Evolutionary conservation across 495 filamentous ascomycete genomes (phyloP), one percentile per base, ranked within the genome.

Genomic region (Collariella sp.): DNA sequence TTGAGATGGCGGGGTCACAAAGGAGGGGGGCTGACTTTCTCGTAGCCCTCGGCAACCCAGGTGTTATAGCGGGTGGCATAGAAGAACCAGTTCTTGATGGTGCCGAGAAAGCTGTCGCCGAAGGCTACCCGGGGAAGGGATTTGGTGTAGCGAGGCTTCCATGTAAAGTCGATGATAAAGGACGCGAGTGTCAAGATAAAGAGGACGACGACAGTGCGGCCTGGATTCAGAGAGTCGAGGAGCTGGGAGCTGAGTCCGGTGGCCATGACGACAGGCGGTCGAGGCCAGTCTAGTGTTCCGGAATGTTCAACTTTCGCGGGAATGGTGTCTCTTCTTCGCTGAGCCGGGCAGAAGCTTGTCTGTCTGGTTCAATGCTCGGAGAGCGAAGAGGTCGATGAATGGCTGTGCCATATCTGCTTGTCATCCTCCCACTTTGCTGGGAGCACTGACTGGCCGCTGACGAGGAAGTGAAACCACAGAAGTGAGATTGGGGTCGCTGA

Each of bases 41-140:
- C 52, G 38, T 70, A 70, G 9, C 69, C 69, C 43, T 71, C 65
- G 5, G 57, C 45, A 2, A 66, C 55, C 69, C 69, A 71, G 22
- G 29, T 24, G 23, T 62, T 51, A 49, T 57, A 71, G 38, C 64
- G 61, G 15, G 55, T 43, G 15, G 64, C 43, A 19, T 63, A 70
- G 34, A 52, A 56, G 22, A 67, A 19, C 63, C 63, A 66, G 40
- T 70, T 68, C 42, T 56, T 60, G n/a, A 70, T 19, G 12, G 59
- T 65, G 1, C 59, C 66, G 0, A 68, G 0, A 5, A 63, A 16
- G 22, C 67, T 61, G 7, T 55, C 59, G 7, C 60, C 62, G 39
- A 58, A 63, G 38, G 67, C 69, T 2, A 70, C 62, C 6, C 61
- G 60, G 15, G 69, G 69, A 9, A 71, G 46, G 12, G 67, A 62